Percentiles rank a stretch among this genome's conserved stretches.
Evolutionary conservation across 495 filamentous ascomycete species (phyloP).

Genomic region (Penicillium atrosanguineum): DNA sequence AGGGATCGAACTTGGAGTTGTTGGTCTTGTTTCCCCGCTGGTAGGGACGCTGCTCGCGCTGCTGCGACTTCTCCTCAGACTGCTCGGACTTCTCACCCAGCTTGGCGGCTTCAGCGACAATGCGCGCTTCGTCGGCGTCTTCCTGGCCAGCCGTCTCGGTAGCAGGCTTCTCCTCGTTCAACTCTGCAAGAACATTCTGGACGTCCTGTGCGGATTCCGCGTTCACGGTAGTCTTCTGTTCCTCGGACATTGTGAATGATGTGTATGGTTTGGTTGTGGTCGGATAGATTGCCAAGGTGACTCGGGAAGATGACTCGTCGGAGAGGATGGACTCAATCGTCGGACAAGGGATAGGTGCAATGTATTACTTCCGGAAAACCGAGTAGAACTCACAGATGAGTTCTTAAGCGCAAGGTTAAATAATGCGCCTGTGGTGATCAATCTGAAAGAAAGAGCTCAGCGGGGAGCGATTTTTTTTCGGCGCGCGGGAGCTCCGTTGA

Average conservation of each 20-base stretch:
- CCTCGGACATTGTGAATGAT: conserved; percentile 37
- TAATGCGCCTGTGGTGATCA: not conserved
- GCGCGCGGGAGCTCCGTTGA: conserved; percentile 27
- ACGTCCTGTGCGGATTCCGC: conserved; percentile 46
- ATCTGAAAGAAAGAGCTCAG: conserved; percentile 18
- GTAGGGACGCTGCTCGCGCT: conserved; percentile 21
- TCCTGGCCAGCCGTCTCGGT: conserved; percentile 31
- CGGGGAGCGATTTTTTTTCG: conserved; percentile 34
- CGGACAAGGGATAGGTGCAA: not conserved
- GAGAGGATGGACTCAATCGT: not conserved
- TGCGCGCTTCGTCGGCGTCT: conserved; percentile 43
- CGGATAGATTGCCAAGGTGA: conserved; percentile 1
- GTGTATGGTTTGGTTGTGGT: not conserved
- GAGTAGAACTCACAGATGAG: not conserved
- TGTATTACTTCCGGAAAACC: not conserved
- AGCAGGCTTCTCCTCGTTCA: conserved; percentile 38
- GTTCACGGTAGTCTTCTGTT: conserved; percentile 41
- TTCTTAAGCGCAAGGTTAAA: not conserved
- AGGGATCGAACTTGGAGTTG: conserved; percentile 65
- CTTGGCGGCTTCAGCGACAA: conserved; percentile 45
- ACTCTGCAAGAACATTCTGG: conserved; percentile 45
- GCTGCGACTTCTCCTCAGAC: conserved; percentile 31
- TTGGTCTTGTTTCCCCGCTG: conserved; percentile 24
- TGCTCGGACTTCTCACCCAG: conserved; percentile 44
- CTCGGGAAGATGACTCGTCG: conserved; percentile 2